Base-by-base conservation (phyloP, 1,284 basidiomycete species). In the Cutaneotrichosporon sp. region DNA sequence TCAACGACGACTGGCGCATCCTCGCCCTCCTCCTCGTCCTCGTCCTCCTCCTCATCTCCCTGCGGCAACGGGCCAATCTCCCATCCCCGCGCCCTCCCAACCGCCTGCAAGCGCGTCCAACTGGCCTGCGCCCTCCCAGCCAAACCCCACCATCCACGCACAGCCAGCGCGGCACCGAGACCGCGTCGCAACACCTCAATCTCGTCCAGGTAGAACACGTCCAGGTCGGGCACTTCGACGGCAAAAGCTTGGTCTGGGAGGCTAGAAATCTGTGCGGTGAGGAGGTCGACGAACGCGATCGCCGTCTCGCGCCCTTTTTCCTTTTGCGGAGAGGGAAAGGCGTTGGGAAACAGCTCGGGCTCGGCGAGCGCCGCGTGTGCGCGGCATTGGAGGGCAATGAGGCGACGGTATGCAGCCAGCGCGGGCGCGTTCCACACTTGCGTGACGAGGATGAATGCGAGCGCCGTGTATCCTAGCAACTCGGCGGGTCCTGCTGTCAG, bases 381-480 rank as follows among this genome's bases (percentile, higher is more conserved):
- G 3, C 72, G 76, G n/a, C 69, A 74, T 36, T 81, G 58, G 22
- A 83, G 76, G 6, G 73, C 57, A 36, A 83, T 69, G 32, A 81
- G 64, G 5, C 77, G 69, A 64, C 81, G 81, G 72, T 81, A 83
- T 5, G 75, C 71, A 13, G 72, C 63, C 16, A 83, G 69, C 21
- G 76, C 65, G 13, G 81, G 76, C 65, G 76, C 81, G 59, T 79
- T 81, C 63, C 81, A 81, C 1, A 82, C 68, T 57, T 82, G 71
- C 10, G 80, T 69, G 46, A 82, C 73, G 46, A 82, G 70, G 56
- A 82, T 46, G 67, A 83, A 83, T 2, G 81, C 67, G 18, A 83
- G 76, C 61, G 82, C 79, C 1, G 82, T 65, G 36, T 82, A 72
- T 0, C 71, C 80, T 2, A 83, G 69, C 2, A 83, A 69, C 22